A percentile compares a stretch with the other conserved stretches of the same genome.
These are phyloP conservation scores for Hypoxylon trugodes DNA, from an alignment of 495 filamentous ascomycete genomes.

Conservation along the genomic window DNA sequence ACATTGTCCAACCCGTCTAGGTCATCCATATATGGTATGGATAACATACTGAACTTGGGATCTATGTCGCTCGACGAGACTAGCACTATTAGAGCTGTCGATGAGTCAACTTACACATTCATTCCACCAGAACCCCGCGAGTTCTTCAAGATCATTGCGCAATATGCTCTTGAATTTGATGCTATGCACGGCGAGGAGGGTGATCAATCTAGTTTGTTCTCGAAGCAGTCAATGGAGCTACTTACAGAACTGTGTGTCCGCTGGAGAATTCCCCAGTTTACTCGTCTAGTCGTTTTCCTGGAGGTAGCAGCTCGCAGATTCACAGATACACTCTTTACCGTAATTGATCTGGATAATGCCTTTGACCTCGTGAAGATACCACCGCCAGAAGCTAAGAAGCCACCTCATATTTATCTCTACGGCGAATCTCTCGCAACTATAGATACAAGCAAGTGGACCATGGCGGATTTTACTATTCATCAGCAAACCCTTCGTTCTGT, in stretches of 20 bases:
- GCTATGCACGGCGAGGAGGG: conserved; percentile 58
- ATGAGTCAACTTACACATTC: conserved; percentile 74
- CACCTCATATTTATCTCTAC: conserved; percentile 52
- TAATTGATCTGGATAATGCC: conserved; percentile 81
- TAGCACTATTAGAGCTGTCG: conserved; percentile 57
- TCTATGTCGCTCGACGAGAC: conserved; percentile 71
- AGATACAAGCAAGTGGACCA: conserved; percentile 72
- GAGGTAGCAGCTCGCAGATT: conserved; percentile 88
- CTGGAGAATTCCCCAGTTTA: conserved; percentile 90
- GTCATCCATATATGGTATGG: conserved; percentile 67
- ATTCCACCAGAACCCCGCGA: conserved; percentile 86
- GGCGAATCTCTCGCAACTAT: conserved; percentile 52
- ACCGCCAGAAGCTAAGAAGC: conserved; percentile 64
- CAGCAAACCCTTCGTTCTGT: conserved; percentile 76
- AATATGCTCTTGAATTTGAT: conserved; percentile 73
- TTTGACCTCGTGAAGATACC: conserved; percentile 83
- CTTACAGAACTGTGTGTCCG: conserved; percentile 84
- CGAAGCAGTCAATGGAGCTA: conserved; percentile 82
- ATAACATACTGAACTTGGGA: conserved; percentile 81
- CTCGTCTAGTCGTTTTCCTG: conserved; percentile 80
- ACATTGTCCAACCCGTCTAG: conserved; percentile 52
- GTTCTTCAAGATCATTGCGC: conserved; percentile 80
- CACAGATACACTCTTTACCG: conserved; percentile 80
- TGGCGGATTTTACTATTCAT: conserved; percentile 78
- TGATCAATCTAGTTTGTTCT: conserved; percentile 70